Conservation (phyloP, 2,329 filamentous ascomycete species). For the Aspergillus sp. region DNA sequence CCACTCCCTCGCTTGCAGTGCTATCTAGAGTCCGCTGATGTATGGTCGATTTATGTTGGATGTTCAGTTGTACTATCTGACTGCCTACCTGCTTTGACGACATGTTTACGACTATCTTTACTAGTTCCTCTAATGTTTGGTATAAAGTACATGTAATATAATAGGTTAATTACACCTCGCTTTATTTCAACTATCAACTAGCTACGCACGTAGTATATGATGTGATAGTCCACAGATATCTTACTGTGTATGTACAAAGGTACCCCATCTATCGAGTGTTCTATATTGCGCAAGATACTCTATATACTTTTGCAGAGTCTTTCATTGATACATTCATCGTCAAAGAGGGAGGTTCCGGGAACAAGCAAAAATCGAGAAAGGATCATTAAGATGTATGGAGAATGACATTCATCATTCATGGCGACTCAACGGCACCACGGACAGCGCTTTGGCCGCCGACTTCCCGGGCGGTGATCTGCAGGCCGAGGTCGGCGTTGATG, state of each 20-base stretch:
- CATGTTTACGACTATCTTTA: conserved; percentile 16
- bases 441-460: conserved; percentile 86
- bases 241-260: background rate
- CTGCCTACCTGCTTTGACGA: conserved; percentile 5
- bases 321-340: conserved; percentile 32
- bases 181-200: background rate
- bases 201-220: background rate
- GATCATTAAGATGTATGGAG: conserved; percentile 8
- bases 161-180: conserved; percentile 5
- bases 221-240: too few species aligned
- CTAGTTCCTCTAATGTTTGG: conserved; percentile 9
- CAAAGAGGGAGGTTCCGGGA: conserved; percentile 11
- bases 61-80: conserved; percentile 1
- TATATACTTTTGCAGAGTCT: conserved; percentile 31
- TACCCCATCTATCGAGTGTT: conserved; percentile 22
- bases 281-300: conserved; percentile 24
- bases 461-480: conserved; percentile 82
- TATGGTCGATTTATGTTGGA: conserved; percentile 4
- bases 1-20: background rate
- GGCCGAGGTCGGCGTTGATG: conserved; percentile 75
- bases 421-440: conserved; percentile 61
- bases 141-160: conserved; percentile 25
- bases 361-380: conserved; percentile 7
- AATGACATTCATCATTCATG: conserved; percentile 24
- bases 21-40: conserved; percentile 8